Conservation (phyloP, 2,329 filamentous ascomycete species). For the Cryphonectria parasitica region DNA sequence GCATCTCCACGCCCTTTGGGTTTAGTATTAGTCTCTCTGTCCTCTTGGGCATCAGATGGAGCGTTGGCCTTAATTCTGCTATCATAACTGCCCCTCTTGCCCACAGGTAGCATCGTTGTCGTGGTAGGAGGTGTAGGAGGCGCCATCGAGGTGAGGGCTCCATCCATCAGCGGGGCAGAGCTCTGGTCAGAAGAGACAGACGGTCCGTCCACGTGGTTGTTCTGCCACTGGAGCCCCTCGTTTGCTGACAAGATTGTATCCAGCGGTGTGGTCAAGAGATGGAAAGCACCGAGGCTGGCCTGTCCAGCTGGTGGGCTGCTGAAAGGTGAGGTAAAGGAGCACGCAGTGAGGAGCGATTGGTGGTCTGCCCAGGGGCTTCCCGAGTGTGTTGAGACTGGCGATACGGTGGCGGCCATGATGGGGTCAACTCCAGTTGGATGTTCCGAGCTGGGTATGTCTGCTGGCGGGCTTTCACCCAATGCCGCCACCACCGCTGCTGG, state of each 20-base stretch:
- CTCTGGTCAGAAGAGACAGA: neutral
- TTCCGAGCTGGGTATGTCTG: neutral
- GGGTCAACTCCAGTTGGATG: neutral
- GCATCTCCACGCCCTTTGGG: neutral
- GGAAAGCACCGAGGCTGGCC: neutral
- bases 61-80: neutral
- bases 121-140: neutral
- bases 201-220: neutral
- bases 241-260: neutral
- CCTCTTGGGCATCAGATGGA: neutral
- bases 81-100: neutral
- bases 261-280: neutral
- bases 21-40: neutral
- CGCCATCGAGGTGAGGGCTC: neutral
- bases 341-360: neutral
- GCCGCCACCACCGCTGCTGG: neutral
- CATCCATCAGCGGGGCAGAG: neutral
- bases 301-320: neutral
- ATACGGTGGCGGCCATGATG: neutral
- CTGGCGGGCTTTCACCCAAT: neutral
- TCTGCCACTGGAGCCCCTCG: neutral
- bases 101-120: neutral
- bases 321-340: neutral
- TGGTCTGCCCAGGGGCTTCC: neutral
- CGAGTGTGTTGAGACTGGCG: neutral